Base-by-base conservation (phyloP, 2,329 filamentous ascomycete species). In the Fusarium acutatum region DNA sequence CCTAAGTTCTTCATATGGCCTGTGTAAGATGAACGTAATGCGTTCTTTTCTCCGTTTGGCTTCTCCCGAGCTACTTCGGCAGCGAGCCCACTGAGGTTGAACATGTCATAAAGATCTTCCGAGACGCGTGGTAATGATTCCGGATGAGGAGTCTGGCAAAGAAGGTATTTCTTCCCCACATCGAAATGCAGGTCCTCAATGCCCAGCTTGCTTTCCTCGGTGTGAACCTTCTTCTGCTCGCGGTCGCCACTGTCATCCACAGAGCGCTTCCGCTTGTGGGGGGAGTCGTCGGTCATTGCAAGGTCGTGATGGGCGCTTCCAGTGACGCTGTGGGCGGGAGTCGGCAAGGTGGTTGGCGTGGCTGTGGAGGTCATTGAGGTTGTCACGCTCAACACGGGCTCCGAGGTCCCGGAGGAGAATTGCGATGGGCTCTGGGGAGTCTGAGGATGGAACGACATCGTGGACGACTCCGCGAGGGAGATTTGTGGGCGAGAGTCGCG, bases 381-480 rank as follows among this genome's bases (percentile, higher is more conserved):
- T 75, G 84, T 85, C 79, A 85, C 84, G 83, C 86, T 88, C 64
- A 83, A 84, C 77, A 82, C 83, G 75, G 82, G 83, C 77, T 88
- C 88, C 79, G 84, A 86, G 75, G 85, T 87, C 77, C 84, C 87
- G 72, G 88, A 87, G 74, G 88, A 90, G 79, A 87, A 85, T 80
- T 90, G 88, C 80, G 88, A 90, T 80, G 90, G 90, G 81, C 90
- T 92, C 85, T 91, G 89, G 80, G 90, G 90, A 77, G 90, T 92
- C 79, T 89, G 89, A 77, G 90, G 90, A 81, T 91, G 89, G 86
- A 89, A 90, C 83, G 88, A 90, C 89, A 91, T 91, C 82, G 82
- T 88, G 84, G 82, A 80, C 78, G 76, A 80, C 82, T 78, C 81
- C 81, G 76, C 77, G 71, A 75, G 69, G 72, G 78, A 72, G 77